Percentiles rank a stretch among this genome's conserved stretches.
phyloP scores from a whole-genome alignment of 2,329 filamentous ascomycete genomes.

The Microsporum ferrugineum region DNA sequence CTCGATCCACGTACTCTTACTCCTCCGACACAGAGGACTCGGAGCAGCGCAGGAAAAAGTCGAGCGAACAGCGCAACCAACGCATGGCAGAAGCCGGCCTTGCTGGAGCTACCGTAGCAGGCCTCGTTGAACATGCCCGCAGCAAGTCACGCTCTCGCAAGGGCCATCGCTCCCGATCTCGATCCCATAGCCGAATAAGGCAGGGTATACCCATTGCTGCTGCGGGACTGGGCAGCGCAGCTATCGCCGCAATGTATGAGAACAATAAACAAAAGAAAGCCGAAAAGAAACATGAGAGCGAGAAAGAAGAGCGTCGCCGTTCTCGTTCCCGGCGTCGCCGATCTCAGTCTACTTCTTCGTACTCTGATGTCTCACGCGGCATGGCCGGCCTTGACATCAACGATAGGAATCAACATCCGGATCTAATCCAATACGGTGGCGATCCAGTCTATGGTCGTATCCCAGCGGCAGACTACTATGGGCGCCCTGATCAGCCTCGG shows the following conservation, averaged over 20 bases:
- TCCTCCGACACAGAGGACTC: slow-evolving; percentile 38
- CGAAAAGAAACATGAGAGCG: slow-evolving; percentile 21
- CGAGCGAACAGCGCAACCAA: slow-evolving; percentile 42
- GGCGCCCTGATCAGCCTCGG: slow-evolving; percentile 28
- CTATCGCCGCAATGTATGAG: slow-evolving; percentile 51
- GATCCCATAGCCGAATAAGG: slow-evolving; percentile 44
- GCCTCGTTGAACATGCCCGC: slow-evolving; percentile 46
- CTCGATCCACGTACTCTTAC: slow-evolving; percentile 21
- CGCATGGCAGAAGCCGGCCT: slow-evolving; percentile 51
- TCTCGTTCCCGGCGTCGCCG: slow-evolving; percentile 24
- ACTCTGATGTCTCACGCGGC: slow-evolving; percentile 34
- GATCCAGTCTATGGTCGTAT: slow-evolving; percentile 50
- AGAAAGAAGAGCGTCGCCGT: slow-evolving; percentile 32
- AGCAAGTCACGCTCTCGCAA: slow-evolving; percentile 46
- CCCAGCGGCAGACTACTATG: slow-evolving; percentile 37
- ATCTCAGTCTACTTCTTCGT: slow-evolving; percentile 37
- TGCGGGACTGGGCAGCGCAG: slow-evolving; percentile 50
- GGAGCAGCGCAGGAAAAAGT: slow-evolving; percentile 48
- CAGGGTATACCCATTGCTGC: slow-evolving; percentile 50
- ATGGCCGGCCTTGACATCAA: neutral
- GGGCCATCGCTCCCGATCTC: slow-evolving; percentile 25
- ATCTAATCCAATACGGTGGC: slow-evolving; percentile 52
- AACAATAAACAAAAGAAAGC: slow-evolving; percentile 51
- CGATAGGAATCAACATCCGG: neutral
- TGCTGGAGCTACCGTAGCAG: slow-evolving; percentile 51